Conservation (phyloP, 345 rosid species). For the Bruguiera gymnorhiza region DNA sequence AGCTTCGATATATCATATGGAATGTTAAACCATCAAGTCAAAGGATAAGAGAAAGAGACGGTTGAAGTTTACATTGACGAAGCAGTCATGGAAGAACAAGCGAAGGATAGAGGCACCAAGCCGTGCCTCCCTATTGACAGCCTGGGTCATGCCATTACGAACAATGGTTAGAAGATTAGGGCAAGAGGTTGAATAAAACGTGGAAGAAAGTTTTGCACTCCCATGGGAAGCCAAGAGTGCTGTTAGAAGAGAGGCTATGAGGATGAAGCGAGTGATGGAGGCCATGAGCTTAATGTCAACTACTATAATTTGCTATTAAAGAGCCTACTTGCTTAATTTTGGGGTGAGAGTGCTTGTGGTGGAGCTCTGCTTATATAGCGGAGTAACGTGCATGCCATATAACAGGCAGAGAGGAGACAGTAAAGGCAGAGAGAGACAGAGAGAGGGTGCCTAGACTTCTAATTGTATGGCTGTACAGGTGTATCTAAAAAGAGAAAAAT, state of each 20-base stretch:
- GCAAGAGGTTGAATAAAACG: slow-evolving; percentile 34
- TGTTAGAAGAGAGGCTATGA: not conserved
- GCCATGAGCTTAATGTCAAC: no score
- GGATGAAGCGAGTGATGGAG: no score
- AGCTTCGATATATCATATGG: not conserved
- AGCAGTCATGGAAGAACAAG: slow-evolving; percentile 54
- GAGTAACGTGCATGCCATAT: no score
- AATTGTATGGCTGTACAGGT: no score
- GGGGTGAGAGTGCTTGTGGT: no score
- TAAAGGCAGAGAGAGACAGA: no score
- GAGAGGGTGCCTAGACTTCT: no score
- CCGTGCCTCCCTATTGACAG: slow-evolving; percentile 32
- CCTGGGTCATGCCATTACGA: slow-evolving; percentile 22
- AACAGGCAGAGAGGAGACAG: no score
- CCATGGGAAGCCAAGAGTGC: slow-evolving; percentile 3
- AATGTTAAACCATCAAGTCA: not conserved
- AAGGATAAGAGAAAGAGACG: not conserved
- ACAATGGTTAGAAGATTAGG: slow-evolving; percentile 31
- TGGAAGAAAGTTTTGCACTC: slow-evolving; percentile 38
- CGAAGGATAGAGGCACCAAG: slow-evolving; percentile 46
- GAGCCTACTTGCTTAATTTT: no score
- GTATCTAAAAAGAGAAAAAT: no score
- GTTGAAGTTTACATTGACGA: slow-evolving; percentile 35
- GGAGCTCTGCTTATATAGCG: no score
- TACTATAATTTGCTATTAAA: no score